These are phyloP conservation scores for Theobroma grandiflorum DNA, from an alignment of 441 rosid species.

Conservation along the genomic window DNA sequence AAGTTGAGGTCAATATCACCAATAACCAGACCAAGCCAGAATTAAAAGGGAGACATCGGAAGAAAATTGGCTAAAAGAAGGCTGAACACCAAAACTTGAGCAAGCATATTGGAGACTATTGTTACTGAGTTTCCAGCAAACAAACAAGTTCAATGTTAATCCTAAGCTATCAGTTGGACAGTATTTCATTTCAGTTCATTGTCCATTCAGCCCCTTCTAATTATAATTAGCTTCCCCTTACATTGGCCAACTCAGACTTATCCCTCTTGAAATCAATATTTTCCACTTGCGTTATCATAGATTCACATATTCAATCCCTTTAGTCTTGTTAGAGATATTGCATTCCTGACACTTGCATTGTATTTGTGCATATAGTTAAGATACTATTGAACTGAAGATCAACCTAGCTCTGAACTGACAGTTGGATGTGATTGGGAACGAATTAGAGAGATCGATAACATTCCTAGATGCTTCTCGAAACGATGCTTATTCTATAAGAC, in stretches of 20 bases:
- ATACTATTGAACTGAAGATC: neutral
- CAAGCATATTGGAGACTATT: neutral
- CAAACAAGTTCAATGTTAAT: neutral
- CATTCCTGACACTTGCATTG: neutral
- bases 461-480: neutral
- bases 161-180: neutral
- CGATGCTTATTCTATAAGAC: neutral
- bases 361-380: neutral
- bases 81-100: neutral
- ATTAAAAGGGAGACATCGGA: neutral
- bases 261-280: neutral
- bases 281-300: neutral
- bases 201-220: neutral
- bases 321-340: neutral
- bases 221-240: neutral
- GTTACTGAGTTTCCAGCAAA: neutral
- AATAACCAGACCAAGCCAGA: conserved; percentile 4
- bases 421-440: neutral
- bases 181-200: neutral
- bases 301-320: neutral
- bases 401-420: neutral
- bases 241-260: neutral
- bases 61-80: neutral
- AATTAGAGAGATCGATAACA: neutral
- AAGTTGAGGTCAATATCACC: neutral